These are phyloP conservation scores for Quercus bicolor DNA, from an alignment of 306 rosid species.

Conservation along the genomic window DNA sequence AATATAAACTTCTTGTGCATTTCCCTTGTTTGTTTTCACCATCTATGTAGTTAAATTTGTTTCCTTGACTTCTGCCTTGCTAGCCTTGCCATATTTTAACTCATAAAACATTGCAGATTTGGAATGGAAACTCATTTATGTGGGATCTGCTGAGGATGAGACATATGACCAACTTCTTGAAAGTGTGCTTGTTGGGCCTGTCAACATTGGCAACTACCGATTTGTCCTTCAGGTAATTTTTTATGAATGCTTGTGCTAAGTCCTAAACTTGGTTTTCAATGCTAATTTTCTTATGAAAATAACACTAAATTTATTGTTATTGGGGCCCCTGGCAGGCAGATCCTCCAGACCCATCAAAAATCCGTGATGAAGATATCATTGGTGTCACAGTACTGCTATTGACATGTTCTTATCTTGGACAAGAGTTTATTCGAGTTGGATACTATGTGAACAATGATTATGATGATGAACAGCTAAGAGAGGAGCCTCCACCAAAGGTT, in stretches of 20 bases:
- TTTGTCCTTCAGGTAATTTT: slow-evolving; percentile 76
- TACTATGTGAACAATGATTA: slow-evolving; percentile 97
- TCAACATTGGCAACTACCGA: slow-evolving; percentile 87
- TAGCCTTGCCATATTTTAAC: too few species aligned
- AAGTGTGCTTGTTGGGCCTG: slow-evolving; percentile 94
- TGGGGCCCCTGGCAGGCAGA: slow-evolving; percentile 56
- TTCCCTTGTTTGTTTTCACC: neutral
- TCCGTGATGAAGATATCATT: slow-evolving; percentile 88
- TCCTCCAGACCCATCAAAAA: slow-evolving; percentile 93
- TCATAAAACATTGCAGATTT: slow-evolving; percentile 41
- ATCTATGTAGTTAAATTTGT: neutral
- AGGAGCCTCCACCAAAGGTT: slow-evolving; percentile 87
- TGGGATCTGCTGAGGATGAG: slow-evolving; percentile 97
- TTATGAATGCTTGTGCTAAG: neutral
- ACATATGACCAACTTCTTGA: slow-evolving; percentile 84
- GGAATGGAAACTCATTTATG: slow-evolving; percentile 96
- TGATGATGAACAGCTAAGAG: slow-evolving; percentile 89
- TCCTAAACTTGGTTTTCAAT: neutral
- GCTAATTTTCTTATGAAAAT: slow-evolving; percentile 4
- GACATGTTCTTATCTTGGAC: slow-evolving; percentile 89
- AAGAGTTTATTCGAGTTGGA: slow-evolving; percentile 84
- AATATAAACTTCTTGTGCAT: too few species aligned
- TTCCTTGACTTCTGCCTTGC: too few species aligned
- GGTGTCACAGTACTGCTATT: slow-evolving; percentile 85
- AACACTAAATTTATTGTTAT: neutral